A percentile compares a stretch with the other conserved stretches of the same genome.
Evolutionary conservation across 768 basidiomycete genomes (phyloP).

Genomic region (Trametes gibbosa): DNA sequence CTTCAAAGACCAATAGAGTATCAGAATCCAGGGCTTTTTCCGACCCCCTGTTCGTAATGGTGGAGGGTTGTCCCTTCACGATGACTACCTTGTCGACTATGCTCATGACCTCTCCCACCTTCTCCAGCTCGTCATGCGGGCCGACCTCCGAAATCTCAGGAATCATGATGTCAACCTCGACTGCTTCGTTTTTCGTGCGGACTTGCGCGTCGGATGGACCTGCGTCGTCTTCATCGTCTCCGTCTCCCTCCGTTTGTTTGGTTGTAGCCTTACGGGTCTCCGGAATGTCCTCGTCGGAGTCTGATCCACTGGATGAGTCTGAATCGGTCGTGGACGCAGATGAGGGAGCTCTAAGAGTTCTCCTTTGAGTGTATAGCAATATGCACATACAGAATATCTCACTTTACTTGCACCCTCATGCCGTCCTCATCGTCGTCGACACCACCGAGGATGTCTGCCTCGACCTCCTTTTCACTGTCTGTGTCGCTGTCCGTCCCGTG

Average conservation of each 20-base stretch:
- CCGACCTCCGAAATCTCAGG: slow-evolving; percentile 67
- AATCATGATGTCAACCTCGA: slow-evolving; percentile 53
- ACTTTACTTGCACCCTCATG: slow-evolving; percentile 2
- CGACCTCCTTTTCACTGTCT: slow-evolving; percentile 73
- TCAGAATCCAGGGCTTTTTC: slow-evolving; percentile 81
- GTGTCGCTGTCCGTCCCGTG: slow-evolving; percentile 44
- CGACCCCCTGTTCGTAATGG: slow-evolving; percentile 43
- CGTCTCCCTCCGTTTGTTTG: slow-evolving; percentile 26
- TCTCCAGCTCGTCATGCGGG: slow-evolving; percentile 63
- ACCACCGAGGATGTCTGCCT: slow-evolving; percentile 50
- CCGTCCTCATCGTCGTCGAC: slow-evolving; percentile 40
- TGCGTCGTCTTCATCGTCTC: slow-evolving; percentile 58
- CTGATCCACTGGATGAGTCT: slow-evolving; percentile 27
- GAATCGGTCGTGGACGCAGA: slow-evolving; percentile 30
- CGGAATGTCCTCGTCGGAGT: slow-evolving; percentile 29
- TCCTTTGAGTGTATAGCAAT: neutral
- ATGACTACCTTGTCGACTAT: slow-evolving; percentile 73
- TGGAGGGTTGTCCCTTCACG: slow-evolving; percentile 56
- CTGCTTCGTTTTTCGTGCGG: slow-evolving; percentile 69
- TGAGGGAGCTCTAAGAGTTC: slow-evolving; percentile 1
- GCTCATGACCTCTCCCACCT: slow-evolving; percentile 75
- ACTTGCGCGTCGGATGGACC: slow-evolving; percentile 44
- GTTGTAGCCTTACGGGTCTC: neutral
- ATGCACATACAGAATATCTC: neutral
- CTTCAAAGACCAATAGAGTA: slow-evolving; percentile 86